A percentile compares a stretch with the other conserved stretches of the same genome.
Evolutionary conservation across 306 rosid species (phyloP).

Genomic region (Cicer chorassanicum): DNA sequence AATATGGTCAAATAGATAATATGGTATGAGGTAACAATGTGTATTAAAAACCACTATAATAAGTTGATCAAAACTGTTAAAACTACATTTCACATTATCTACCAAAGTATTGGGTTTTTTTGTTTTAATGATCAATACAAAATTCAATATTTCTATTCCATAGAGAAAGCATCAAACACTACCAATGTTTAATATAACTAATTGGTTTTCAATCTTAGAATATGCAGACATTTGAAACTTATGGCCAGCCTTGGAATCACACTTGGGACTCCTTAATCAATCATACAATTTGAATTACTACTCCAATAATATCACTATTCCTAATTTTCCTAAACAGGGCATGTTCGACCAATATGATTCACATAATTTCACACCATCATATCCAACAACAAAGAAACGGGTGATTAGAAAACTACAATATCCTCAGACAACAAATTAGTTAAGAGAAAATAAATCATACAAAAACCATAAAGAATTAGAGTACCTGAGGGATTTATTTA

Average conservation of each 20-base stretch:
- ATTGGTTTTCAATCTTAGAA: not conserved
- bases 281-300: not conserved
- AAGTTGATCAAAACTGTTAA: no score
- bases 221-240: conserved; percentile 37
- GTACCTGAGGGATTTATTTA: conserved; percentile 13
- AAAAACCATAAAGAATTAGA: no score
- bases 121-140: no score
- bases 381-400: conserved; percentile 16
- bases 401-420: not conserved
- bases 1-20: no score
- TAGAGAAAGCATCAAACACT: not conserved
- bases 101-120: no score
- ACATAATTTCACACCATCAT: not conserved
- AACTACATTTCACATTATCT: no score
- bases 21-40: no score
- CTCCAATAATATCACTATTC: not conserved
- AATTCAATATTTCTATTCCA: not conserved
- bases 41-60: no score
- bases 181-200: not conserved
- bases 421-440: no score
- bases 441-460: no score
- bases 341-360: not conserved
- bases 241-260: not conserved
- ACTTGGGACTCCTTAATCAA: not conserved
- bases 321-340: not conserved